Conservation (phyloP, 106 monocot species). For the Xerophyta viscosa region DNA sequence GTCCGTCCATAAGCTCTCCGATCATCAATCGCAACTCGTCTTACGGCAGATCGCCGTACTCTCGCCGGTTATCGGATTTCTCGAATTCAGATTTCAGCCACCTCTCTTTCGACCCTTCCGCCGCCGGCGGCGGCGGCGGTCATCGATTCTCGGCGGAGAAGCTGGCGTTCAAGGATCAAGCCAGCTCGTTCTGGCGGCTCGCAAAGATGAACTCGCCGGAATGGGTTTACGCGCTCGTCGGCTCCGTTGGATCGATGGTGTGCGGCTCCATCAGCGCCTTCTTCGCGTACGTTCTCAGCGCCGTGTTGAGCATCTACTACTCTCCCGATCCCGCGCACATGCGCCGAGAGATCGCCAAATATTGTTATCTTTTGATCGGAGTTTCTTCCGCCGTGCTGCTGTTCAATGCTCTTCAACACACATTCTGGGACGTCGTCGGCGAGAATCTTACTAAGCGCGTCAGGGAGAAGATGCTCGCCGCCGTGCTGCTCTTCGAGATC, state of each 20-base stretch:
- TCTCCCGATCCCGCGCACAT: conserved; percentile 55
- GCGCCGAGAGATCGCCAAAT: conserved; percentile 78
- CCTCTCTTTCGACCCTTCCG: conserved; percentile 34
- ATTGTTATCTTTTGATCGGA: conserved; percentile 88
- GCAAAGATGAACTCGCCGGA: conserved; percentile 97
- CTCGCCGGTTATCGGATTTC: conserved; percentile 83
- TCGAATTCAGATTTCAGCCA: conserved; percentile 53
- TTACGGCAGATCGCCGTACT: conserved; percentile 83
- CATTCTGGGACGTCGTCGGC: conserved; percentile 89
- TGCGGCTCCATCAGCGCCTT: conserved; percentile 89
- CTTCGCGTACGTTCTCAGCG: conserved; percentile 94
- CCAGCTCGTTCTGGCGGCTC: conserved; percentile 83
- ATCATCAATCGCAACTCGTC: conserved; percentile 83
- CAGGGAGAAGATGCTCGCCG: conserved; percentile 78
- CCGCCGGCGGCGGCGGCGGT: conserved; percentile 15
- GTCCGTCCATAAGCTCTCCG: conserved; percentile 84
- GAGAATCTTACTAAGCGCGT: conserved; percentile 89
- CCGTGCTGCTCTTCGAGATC: conserved; percentile 68
- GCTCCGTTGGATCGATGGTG: conserved; percentile 80
- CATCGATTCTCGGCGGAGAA: conserved; percentile 18
- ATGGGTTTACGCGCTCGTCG: conserved; percentile 76
- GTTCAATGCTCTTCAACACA: conserved; percentile 87
- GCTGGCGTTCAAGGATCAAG: conserved; percentile 74
- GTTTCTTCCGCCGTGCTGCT: conserved; percentile 82
- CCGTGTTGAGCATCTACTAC: conserved; percentile 83